Conservation (phyloP, 1,284 basidiomycete genomes). For the Mycena sp. region DNA sequence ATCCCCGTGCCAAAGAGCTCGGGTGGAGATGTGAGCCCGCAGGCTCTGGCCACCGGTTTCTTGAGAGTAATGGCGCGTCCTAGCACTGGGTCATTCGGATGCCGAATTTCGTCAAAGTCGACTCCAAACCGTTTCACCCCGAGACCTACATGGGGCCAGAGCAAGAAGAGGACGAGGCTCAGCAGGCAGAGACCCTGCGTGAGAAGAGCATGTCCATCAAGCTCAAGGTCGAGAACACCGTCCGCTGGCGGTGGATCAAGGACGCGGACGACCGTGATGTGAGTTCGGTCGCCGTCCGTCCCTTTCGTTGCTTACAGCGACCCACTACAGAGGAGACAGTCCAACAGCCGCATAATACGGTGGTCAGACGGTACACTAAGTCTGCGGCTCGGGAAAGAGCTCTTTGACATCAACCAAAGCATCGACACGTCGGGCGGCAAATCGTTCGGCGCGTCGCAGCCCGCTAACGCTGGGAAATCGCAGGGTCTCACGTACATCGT, state of each 20-base stretch:
- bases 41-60: neutral
- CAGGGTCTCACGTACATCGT: constrained; percentile 89
- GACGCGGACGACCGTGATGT: constrained; percentile 77
- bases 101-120: constrained; percentile 86
- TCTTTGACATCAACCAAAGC: constrained; percentile 87
- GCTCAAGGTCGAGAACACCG: constrained; percentile 89
- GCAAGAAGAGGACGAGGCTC: constrained; percentile 75
- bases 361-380: constrained; percentile 94
- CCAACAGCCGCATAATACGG: constrained; percentile 86
- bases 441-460: constrained; percentile 43
- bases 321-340: constrained; percentile 71
- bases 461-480: constrained; percentile 48
- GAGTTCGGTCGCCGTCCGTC: constrained; percentile 46
- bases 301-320: neutral
- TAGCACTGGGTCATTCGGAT: constrained; percentile 86
- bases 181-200: constrained; percentile 63
- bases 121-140: constrained; percentile 84
- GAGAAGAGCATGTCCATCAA: constrained; percentile 84
- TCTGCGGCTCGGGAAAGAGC: constrained; percentile 88
- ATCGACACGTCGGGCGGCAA: constrained; percentile 73
- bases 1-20: constrained; percentile 77
- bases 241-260: constrained; percentile 90
- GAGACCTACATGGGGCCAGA: constrained; percentile 85
- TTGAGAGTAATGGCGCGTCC: constrained; percentile 10
- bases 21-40: constrained; percentile 69